Base-by-base conservation (phyloP, 805 yeast species). In the Lipomyces kockii region DNA sequence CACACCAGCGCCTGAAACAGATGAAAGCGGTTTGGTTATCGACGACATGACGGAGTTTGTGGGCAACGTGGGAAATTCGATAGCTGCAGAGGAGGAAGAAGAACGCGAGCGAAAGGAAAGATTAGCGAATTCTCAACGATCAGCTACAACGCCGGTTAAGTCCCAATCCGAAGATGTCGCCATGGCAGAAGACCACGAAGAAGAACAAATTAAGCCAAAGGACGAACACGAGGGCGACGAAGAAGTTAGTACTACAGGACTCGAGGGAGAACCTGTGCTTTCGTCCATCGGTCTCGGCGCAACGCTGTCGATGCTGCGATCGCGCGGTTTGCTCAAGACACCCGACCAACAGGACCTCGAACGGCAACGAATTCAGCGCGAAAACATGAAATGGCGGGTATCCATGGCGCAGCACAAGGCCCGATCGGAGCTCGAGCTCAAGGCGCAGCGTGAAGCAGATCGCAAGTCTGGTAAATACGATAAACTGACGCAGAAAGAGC, bases 11-110 rank as follows among this genome's bases (percentile, higher is more conserved):
- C 70, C 73, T 1, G 69, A 71, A 14, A 29, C 72, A 58, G 74
- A 71, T 67, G 67, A 71, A 65, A 74, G 60, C 5, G 76, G 74
- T 8, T 34, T 82, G 29, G 77, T 80, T 0, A 75, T 83, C 29
- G 84, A 84, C 71, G 84, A 80, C 29, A 84, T 84, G 1, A 75
- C 76, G 35, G 85, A 82, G 54, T 71, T 73, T 67, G 71, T 73
- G 9, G 63, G 62, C 20, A 63, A 68, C 2, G 60, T 74, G 3
- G 69, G 79, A 12, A 60, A 63, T 43, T 37, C 43, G 22, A 11
- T 46, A 11, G 59, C 55, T 6, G 59, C 63, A 8, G 65, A 52
- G n/a, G 60, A 66, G 39, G 67, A 57, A 51, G 70, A 68, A 35
- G 62, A 58, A 32, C n/a, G 37, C 22, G 64, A 51, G 56, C 32